Percentiles rank a stretch among this genome's conserved stretches.
These are phyloP conservation scores for Pisolithus albus DNA, from an alignment of 768 basidiomycete species.

Conservation along the genomic window DNA sequence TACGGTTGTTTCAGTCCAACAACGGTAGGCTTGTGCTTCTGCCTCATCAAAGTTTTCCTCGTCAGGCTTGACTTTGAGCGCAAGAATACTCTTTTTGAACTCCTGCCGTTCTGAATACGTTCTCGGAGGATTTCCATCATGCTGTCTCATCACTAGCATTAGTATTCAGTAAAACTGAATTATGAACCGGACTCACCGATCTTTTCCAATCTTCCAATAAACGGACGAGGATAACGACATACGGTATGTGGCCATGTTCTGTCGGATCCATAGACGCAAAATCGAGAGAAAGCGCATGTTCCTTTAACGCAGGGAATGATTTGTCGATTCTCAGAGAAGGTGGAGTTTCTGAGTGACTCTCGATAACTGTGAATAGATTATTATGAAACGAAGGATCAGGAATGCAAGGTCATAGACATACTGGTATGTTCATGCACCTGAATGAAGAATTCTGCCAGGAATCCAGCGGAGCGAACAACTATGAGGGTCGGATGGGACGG, in stretches of 20 bases:
- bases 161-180: background rate
- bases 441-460: conserved; percentile 81
- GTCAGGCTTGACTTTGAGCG: conserved; percentile 66
- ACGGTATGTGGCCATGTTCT: conserved; percentile 87
- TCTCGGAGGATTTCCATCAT: conserved; percentile 52
- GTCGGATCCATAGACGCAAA: conserved; percentile 78
- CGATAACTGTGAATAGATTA: conserved; percentile 54
- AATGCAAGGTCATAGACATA: conserved; percentile 31
- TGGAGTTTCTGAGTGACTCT: conserved; percentile 73
- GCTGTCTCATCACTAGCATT: conserved; percentile 34
- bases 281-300: conserved; percentile 66
- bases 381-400: background rate
- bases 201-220: conserved; percentile 80
- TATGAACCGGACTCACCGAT: conserved; percentile 38
- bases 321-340: conserved; percentile 81
- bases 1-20: conserved; percentile 55
- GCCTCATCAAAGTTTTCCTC: conserved; percentile 99
- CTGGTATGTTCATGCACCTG: conserved; percentile 86
- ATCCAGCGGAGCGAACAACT: conserved; percentile 78
- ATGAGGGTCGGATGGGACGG: conserved; percentile 60
- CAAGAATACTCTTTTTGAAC: conserved; percentile 65
- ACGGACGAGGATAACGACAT: conserved; percentile 81
- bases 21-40: conserved; percentile 76
- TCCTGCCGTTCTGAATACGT: conserved; percentile 59
- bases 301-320: conserved; percentile 76